A percentile compares a stretch with the other conserved stretches of the same genome.
phyloP scores from a whole-genome alignment of 208 protist genomes.

The Wallacemonas collosoma region DNA sequence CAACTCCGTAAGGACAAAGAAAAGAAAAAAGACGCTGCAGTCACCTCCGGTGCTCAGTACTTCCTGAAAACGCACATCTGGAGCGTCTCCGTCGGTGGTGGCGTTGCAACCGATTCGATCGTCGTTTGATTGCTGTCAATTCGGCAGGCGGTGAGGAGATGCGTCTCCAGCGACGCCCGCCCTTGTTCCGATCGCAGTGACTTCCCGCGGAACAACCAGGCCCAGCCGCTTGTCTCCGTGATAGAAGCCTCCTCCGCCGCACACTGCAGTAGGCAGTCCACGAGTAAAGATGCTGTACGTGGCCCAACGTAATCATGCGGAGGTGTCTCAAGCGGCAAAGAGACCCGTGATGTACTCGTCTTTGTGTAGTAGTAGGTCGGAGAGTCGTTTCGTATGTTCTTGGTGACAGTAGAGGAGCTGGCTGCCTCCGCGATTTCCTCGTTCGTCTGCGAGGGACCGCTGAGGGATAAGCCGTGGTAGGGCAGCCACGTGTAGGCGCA shows the following conservation, averaged over 20 bases:
- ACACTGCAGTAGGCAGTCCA: constrained; percentile 34
- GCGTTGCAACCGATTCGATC: background rate
- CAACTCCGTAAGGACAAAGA: no score
- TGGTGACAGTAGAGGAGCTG: background rate
- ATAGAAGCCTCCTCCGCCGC: constrained; percentile 34
- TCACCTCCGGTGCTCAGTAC: background rate
- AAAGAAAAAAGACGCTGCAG: no score
- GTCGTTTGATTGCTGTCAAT: background rate
- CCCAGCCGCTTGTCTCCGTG: constrained; percentile 31
- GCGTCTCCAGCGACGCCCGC: constrained; percentile 9
- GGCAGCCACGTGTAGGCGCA: constrained; percentile 11
- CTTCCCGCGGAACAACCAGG: constrained; percentile 34
- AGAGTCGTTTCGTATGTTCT: background rate
- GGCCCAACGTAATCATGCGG: constrained; percentile 18
- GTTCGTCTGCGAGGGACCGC: background rate
- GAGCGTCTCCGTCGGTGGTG: background rate
- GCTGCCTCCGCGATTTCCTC: constrained; percentile 3
- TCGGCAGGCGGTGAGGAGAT: constrained; percentile 1
- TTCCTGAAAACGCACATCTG: constrained; percentile 38
- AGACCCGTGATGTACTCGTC: constrained; percentile 9
- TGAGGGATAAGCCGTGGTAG: background rate
- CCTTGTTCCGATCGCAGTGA: constrained; percentile 15
- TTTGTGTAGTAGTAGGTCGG: constrained; percentile 15
- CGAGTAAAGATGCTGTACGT: constrained; percentile 29
- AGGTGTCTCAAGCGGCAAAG: background rate